Percentiles rank a stretch among this genome's conserved stretches.
phyloP scores from a whole-genome alignment of 106 monocot species.

The Amphibolis antarctica region DNA sequence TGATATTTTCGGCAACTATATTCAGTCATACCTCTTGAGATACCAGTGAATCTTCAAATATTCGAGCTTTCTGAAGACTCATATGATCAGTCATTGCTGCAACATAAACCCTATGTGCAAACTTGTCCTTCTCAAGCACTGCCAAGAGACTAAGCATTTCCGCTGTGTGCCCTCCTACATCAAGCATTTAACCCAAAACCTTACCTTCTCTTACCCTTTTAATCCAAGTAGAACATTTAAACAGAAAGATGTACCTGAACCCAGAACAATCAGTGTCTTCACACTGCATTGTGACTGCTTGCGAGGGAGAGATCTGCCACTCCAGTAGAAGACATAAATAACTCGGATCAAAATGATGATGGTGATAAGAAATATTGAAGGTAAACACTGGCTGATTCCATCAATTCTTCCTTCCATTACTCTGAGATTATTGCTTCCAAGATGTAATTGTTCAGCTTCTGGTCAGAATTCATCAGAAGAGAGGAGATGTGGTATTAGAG shows the following conservation, averaged over 20 bases:
- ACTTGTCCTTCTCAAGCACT: slow-evolving; percentile 55
- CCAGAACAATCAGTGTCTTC: slow-evolving; percentile 54
- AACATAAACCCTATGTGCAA: slow-evolving; percentile 56
- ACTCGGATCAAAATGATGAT: slow-evolving; percentile 22
- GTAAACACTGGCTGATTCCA: not conserved
- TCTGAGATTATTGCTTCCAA: not conserved
- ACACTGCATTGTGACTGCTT: not conserved
- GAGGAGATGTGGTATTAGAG: too few species aligned
- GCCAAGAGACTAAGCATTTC: slow-evolving; percentile 79
- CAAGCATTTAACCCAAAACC: not conserved
- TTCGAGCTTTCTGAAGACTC: slow-evolving; percentile 82
- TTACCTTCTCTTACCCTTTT: not conserved
- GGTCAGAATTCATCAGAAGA: too few species aligned
- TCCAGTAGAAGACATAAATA: slow-evolving; percentile 26
- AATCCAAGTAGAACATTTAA: not conserved
- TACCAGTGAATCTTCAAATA: slow-evolving; percentile 50
- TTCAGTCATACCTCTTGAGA: slow-evolving; percentile 4
- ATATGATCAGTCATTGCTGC: slow-evolving; percentile 74
- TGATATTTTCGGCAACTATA: too few species aligned
- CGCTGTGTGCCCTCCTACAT: slow-evolving; percentile 82
- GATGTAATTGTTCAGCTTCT: too few species aligned
- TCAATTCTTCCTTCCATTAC: not conserved
- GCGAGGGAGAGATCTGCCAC: slow-evolving; percentile 15
- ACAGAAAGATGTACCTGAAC: slow-evolving; percentile 34
- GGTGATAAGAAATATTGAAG: not conserved